phyloP scores from a whole-genome alignment of 768 basidiomycete species.

The Scleroderma citrinum region DNA sequence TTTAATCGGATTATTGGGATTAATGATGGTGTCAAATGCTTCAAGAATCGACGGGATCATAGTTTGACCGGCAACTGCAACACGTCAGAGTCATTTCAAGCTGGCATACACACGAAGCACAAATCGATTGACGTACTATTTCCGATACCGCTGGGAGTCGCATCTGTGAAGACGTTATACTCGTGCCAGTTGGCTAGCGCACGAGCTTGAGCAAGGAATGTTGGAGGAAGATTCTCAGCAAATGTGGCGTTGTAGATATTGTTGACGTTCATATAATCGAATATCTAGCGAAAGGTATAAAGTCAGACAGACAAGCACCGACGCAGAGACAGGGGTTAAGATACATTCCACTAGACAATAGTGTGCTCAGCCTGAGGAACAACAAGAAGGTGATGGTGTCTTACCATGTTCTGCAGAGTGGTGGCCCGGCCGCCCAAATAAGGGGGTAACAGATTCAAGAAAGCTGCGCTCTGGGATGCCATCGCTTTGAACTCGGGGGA shows the following conservation, averaged over 20 bases:
- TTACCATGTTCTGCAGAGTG: slow-evolving; percentile 53
- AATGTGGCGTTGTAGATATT: slow-evolving; percentile 61
- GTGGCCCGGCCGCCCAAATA: slow-evolving; percentile 51
- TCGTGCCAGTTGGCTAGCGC: slow-evolving; percentile 71
- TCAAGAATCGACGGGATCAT: slow-evolving; percentile 56
- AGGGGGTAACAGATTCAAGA: slow-evolving; percentile 43
- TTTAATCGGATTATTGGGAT: slow-evolving; percentile 47
- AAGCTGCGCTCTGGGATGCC: slow-evolving; percentile 37
- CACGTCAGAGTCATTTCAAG: not conserved
- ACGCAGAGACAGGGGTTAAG: slow-evolving; percentile 6
- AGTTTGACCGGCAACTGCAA: slow-evolving; percentile 58
- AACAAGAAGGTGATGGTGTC: slow-evolving; percentile 1
- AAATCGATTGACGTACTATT: slow-evolving; percentile 60
- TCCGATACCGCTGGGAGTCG: slow-evolving; percentile 50
- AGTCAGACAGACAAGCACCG: not conserved
- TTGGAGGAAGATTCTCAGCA: slow-evolving; percentile 37
- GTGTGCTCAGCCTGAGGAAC: slow-evolving; percentile 3
- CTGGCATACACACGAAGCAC: too few species aligned
- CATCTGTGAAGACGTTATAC: slow-evolving; percentile 57
- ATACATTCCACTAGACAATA: slow-evolving; percentile 40
- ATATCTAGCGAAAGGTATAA: slow-evolving; percentile 39
- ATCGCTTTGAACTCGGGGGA: slow-evolving; percentile 47
- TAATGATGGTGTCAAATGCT: slow-evolving; percentile 46
- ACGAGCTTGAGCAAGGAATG: slow-evolving; percentile 48
- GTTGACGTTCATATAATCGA: slow-evolving; percentile 70